Evolutionary conservation across 2,329 filamentous ascomycete genomes (phyloP), one percentile per base, ranked within the genome.

Genomic region (Fusarium sp.): DNA sequence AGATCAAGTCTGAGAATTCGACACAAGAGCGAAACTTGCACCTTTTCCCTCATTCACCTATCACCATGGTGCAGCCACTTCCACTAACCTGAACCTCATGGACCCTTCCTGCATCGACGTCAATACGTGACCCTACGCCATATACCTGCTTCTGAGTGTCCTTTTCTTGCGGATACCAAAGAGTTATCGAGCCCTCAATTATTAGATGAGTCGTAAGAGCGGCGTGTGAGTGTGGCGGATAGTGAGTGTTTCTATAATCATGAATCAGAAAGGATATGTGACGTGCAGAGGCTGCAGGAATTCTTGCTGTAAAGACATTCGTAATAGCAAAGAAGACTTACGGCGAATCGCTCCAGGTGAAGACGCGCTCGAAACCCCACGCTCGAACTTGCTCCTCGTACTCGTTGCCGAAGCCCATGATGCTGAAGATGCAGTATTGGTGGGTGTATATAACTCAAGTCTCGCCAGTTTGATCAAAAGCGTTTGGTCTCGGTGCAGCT

Each of bases 341-440:
- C 91, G 91, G 89, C 28, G 85, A 83, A 81, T 94, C 92, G 13
- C 87, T 90, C 92, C 92, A 94, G 6, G 91, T 93, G 73, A 93
- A 93, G 78, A 93, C 91, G 56, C 90, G 85, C 6, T 80, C 75
- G 79, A 94, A 94, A 4, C 92, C 92, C 92, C 92, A 94, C 4
- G 88, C 89, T 41, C 86, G 86, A 32, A 94, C 92, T 77, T 92
- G 84, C 56, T 84, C 82, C 80, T 94, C 91, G 42, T 78, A 75
- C 42, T 78, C 69, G 30, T 69, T 77, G 32, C 66, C 71, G 45
- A 74, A 74, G 63, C 71, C 75, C 81, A 82, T 82, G 53, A 66
- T 72, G 53, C 24, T 26, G 50, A 35, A 18, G 26, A 48, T 66
- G 13, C n/a, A 36, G 24, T 55, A 18, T 8, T 41, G 35, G 6